Base-by-base conservation (phyloP, 1,284 basidiomycete species). In the Stereum hirsutum region DNA sequence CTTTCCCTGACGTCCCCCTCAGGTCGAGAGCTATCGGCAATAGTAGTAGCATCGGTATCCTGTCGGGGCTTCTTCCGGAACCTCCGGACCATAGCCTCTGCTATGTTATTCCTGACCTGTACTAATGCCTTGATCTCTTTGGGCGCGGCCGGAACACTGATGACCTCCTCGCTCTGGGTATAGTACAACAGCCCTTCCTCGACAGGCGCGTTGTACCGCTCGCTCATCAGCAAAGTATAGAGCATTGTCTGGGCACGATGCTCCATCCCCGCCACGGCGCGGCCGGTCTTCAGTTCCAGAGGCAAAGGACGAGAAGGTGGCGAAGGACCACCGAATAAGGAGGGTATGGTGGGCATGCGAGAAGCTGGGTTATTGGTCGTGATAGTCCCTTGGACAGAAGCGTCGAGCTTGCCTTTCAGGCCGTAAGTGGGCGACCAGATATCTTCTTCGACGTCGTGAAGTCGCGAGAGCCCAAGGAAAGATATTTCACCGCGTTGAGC, bases 181-280 rank as follows among this genome's bases (percentile, higher is more conserved):
- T 99, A 99, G 59, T 92, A 97, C 23, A 99, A 70, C 39, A 99
- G 63, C 2, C 96, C 96, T 11, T 82, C 78, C 2, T 75, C 66
- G 0, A 86, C 74, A 51, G 73, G 66, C 8, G 66, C 64, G 50
- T 86, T 82, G 57, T 98, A 98, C 11, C 93, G 78, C 56, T 99
- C 94, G 27, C 81, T 78, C 58, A 94, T 82, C 6, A 99, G 74
- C 11, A 99, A 69, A 0, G 92, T 97, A 58, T 99, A 99, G 5
- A 99, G 66, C 83, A 97, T 94, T 1, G 96, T 99, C 63, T 99
- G 95, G 0, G 96, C 96, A 33, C 93, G 83, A 61, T 99, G 96
- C 52, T 95, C 90, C 74, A 94, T 81, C 2, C 83, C 77, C 10
- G 80, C 80, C 23, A 79, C 65, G 1, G 82, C 62, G 41, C 85